Evolutionary conservation across 495 filamentous ascomycete species (phyloP).

Genomic region (Acidomyces sp.): DNA sequence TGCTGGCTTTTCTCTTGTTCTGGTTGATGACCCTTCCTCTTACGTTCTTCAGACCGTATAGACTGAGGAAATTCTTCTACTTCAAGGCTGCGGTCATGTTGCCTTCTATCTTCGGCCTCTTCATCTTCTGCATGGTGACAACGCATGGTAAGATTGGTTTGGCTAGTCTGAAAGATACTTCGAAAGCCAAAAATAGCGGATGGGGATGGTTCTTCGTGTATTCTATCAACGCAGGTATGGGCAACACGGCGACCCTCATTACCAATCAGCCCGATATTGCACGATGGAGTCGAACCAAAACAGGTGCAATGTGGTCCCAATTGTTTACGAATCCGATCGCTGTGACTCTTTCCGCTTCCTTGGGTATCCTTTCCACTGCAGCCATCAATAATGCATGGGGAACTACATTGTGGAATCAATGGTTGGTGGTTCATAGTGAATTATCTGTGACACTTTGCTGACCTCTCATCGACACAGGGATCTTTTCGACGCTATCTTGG

Average conservation of each 20-base stretch:
- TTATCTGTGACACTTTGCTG: background rate
- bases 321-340: constrained; percentile 30
- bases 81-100: constrained; percentile 35
- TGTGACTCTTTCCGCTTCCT: constrained; percentile 30
- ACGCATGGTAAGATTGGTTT: constrained; percentile 29
- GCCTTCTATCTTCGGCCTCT: constrained; percentile 26
- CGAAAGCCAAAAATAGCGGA: background rate
- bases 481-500: constrained; percentile 25
- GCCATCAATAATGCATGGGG: constrained; percentile 32
- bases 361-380: constrained; percentile 33
- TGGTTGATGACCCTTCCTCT: constrained; percentile 42
- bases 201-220: constrained; percentile 30
- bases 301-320: constrained; percentile 31
- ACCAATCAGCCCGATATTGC: constrained; percentile 32
- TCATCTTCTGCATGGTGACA: constrained; percentile 32
- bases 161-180: constrained; percentile 13
- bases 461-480: constrained; percentile 3
- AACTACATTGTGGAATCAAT: constrained; percentile 29
- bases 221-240: constrained; percentile 33
- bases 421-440: constrained; percentile 10
- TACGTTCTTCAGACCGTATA: constrained; percentile 44
- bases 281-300: constrained; percentile 15
- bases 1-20: constrained; percentile 54
- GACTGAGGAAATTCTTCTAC: constrained; percentile 45
- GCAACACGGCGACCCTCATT: constrained; percentile 33